Base-by-base conservation (phyloP, 2,329 filamentous ascomycete genomes). In the Microcyclospora pomicola region DNA sequence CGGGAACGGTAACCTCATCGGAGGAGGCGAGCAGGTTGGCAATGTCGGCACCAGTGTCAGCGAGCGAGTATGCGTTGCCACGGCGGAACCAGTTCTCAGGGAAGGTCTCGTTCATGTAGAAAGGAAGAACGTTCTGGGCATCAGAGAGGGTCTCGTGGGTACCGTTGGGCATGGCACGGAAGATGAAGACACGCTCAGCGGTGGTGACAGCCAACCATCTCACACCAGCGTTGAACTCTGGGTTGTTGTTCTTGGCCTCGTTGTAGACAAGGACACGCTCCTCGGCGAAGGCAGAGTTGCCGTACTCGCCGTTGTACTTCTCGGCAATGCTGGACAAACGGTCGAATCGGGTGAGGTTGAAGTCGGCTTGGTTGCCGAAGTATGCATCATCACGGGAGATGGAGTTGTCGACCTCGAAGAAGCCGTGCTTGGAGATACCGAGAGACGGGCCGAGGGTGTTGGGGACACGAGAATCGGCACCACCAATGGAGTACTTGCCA, bases 101-200 rank as follows among this genome's bases (percentile, higher is more conserved):
- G 42, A 53, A 54, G 16, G 49, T 53, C 38, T 54, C 51, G 43
- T 54, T 53, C 13, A 53, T 37, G 42, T 51, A 53, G 43, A 54
- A 53, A 9, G 51, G 50, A 15, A 45, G 48, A 15, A 54, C 42
- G 41, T 52, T 54, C 10, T 28, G 15, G 37, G 37, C 49, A 37
- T 49, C 33, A 11, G 49, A 45, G 10, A 32, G 9, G n/a, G 28
- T 38, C 28, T 31, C 16, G 14, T 37, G 31, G 3, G 49, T 52
- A 37, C 50, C 51, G 40, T 54, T 53, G 12, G 50, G 42, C 32
- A 54, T 40, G 14, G 44, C 48, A 24, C 43, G 43, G 43, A 48
- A 54, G 41, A 54, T 47, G 40, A 53, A 53, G 36, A 52, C 50
- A 31, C 50, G 48, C 42, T 54, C 50, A 16, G 49, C 50, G 33